These are phyloP conservation scores for Fraxinus baroniana DNA, from an alignment of 305 asterid species.

Conservation along the genomic window DNA sequence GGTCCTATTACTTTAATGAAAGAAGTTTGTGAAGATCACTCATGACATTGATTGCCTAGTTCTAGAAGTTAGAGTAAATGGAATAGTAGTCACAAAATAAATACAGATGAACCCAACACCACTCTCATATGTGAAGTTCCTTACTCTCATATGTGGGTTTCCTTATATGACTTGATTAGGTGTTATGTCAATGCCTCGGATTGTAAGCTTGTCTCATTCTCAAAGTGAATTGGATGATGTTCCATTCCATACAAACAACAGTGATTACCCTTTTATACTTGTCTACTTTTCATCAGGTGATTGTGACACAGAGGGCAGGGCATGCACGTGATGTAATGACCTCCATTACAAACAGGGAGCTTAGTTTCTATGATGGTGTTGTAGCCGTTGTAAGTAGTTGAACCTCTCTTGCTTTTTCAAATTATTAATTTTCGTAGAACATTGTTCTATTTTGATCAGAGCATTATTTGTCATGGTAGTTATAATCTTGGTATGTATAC, in stretches of 20 bases:
- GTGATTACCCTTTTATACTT: background rate
- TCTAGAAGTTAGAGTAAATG: background rate
- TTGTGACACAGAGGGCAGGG: constrained; percentile 85
- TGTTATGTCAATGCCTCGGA: background rate
- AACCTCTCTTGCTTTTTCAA: constrained; percentile 19
- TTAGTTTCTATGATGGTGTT: constrained; percentile 74
- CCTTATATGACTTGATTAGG: constrained; percentile 4
- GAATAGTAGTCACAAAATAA: background rate
- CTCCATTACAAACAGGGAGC: constrained; percentile 65
- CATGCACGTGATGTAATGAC: constrained; percentile 82
- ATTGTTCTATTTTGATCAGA: background rate
- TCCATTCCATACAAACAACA: background rate
- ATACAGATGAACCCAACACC: background rate
- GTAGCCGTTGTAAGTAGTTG: constrained; percentile 80
- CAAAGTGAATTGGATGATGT: constrained; percentile 20
- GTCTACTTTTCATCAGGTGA: constrained; percentile 55
- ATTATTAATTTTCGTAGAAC: background rate
- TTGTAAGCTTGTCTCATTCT: background rate
- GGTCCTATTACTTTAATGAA: background rate
- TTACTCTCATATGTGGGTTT: background rate
- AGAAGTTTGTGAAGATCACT: background rate
- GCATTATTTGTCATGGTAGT: background rate
- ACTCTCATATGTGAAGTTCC: background rate
- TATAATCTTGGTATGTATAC: background rate
- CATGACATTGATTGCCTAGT: background rate